Base-by-base conservation (phyloP, 805 yeast genomes). In the Starmerella asiatica region DNA sequence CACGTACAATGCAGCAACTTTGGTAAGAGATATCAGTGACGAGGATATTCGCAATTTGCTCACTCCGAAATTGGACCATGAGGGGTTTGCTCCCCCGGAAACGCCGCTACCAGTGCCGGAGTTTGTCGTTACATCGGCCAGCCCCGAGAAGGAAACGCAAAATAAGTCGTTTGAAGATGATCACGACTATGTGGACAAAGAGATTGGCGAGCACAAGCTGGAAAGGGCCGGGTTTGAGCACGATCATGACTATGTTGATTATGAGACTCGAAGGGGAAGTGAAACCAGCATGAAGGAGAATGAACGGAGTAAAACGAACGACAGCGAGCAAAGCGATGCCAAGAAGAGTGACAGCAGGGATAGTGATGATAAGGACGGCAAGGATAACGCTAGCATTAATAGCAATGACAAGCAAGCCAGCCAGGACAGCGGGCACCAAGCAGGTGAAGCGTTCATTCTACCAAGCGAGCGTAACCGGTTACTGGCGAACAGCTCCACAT, bases 11-110 rank as follows among this genome's bases (percentile, higher is more conserved):
- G 45, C 48, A 18, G 44, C 41, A 11, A 35, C 37, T 4, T 19
- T 47, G 38, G 24, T 33, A 11, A 33, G 39, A 14, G 51, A 44
- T 4, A 43, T 48, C 34, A 48, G 50, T 32, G 54, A 49, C 37
- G 36, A 38, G 18, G 39, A 39, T 24, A 40, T 52, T 12, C 36
- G 40, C 8, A 52, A 54, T 39, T 48, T 58, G 8, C 45, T 57
- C 20, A 40, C 53, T 15, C 55, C 59, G 16, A 34, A 21, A n/a
- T 15, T 37, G 29, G 47, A 42, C 29, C 44, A 32, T 32, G 34
- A 34, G 20, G 44, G 38, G 37, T 41, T 44, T 21, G 41, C 30
- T n/a, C 26, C 26, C 9, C 9, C 11, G 26, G 11, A 7, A 7
- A 11, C 26, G 26, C 26, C 26, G 7, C 11, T 23, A 11, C 32